Conservation (phyloP, 2,329 filamentous ascomycete genomes). For the Arachnopeziza araneosa region DNA sequence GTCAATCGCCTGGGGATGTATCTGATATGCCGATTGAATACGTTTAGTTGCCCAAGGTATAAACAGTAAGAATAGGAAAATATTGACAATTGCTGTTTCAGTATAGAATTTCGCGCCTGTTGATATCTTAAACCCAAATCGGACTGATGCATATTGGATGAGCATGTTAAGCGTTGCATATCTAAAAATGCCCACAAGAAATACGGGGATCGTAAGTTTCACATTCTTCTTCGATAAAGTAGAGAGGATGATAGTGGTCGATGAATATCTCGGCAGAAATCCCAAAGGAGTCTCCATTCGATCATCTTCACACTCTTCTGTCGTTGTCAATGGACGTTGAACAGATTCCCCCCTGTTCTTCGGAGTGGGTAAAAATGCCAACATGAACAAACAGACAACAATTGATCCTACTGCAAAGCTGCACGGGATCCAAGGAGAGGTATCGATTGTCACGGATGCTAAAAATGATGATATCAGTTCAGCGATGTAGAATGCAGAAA, state of each 20-base stretch:
- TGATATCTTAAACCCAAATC: constrained; percentile 24
- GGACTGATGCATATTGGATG: constrained; percentile 29
- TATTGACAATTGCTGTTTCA: constrained; percentile 27
- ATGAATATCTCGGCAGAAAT: not conserved
- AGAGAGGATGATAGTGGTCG: constrained; percentile 7
- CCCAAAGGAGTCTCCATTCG: not conserved
- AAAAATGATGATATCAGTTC: constrained; percentile 27
- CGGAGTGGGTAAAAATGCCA: constrained; percentile 21
- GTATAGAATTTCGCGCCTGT: constrained; percentile 28
- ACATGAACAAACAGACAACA: constrained; percentile 16
- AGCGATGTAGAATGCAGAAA: constrained; percentile 29
- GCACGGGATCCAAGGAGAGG: constrained; percentile 29
- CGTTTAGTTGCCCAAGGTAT: constrained; percentile 19
- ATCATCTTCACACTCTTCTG: not conserved
- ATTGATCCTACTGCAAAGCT: constrained; percentile 21
- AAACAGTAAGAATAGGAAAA: constrained; percentile 26
- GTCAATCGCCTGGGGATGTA: constrained; percentile 22
- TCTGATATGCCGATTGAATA: constrained; percentile 14
- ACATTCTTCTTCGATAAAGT: constrained; percentile 18
- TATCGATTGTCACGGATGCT: constrained; percentile 25
- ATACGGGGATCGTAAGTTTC: constrained; percentile 23
- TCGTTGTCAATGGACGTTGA: not conserved
- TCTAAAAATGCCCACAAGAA: constrained; percentile 27
- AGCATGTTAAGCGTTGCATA: constrained; percentile 28
- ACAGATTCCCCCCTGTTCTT: not conserved